These are phyloP conservation scores for Metarhizium robertsii DNA, from an alignment of 2,329 filamentous ascomycete species.

Conservation along the genomic window DNA sequence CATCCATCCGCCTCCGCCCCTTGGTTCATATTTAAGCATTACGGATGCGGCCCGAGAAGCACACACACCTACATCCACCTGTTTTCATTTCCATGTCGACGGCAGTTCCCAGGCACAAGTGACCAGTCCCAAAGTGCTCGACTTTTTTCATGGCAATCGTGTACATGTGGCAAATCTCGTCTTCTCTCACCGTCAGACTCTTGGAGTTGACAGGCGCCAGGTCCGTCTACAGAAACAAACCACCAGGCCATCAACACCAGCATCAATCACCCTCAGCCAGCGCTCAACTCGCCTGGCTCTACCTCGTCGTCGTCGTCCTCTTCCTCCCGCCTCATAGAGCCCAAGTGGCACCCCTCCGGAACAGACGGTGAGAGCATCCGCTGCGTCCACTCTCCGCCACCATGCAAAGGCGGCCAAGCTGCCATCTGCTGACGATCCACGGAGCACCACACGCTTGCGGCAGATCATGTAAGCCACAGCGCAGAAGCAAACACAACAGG, in stretches of 20 bases:
- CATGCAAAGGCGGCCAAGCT: neutral
- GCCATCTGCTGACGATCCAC: slow-evolving; percentile 7
- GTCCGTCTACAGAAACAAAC: too few species aligned
- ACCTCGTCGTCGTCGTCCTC: too few species aligned
- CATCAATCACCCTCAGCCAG: too few species aligned
- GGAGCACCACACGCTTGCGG: neutral
- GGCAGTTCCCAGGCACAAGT: too few species aligned
- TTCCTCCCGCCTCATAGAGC: neutral
- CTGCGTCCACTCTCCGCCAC: slow-evolving; percentile 3
- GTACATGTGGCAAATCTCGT: too few species aligned
- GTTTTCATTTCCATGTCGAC: neutral
- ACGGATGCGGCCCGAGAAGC: neutral
- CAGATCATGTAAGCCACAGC: neutral
- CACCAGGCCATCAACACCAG: neutral
- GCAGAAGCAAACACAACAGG: neutral
- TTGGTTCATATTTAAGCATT: neutral
- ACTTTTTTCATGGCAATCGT: too few species aligned
- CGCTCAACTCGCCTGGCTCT: too few species aligned
- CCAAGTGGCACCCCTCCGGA: slow-evolving; percentile 1
- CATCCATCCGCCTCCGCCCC: too few species aligned
- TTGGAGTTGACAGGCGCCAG: too few species aligned
- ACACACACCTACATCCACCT: neutral
- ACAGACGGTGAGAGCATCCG: neutral
- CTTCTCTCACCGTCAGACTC: too few species aligned
- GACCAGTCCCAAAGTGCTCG: too few species aligned